Evolutionary conservation across 2,329 filamentous ascomycete genomes (phyloP).

Genomic region (Epichloe bromicola): DNA sequence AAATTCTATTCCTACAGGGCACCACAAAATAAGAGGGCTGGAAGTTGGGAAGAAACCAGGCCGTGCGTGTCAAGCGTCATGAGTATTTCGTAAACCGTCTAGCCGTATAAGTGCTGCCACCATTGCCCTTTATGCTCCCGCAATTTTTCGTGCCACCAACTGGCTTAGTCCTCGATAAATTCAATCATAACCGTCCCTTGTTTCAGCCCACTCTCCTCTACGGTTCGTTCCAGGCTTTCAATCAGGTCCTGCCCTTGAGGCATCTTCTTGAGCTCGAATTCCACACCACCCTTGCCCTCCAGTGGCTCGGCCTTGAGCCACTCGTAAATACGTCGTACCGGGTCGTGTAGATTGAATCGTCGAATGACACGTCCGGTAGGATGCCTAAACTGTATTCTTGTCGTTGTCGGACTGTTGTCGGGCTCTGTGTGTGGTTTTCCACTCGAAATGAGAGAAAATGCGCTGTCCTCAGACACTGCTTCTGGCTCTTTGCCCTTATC

Average conservation of each 20-base stretch:
- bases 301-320: slow-evolving; percentile 87
- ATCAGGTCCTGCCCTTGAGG: slow-evolving; percentile 69
- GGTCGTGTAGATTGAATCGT: slow-evolving; percentile 65
- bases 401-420: slow-evolving; percentile 55
- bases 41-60: not conserved
- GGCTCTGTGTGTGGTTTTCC: slow-evolving; percentile 69
- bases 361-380: slow-evolving; percentile 75
- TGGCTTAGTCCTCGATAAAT: slow-evolving; percentile 49
- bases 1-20: not conserved
- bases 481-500: slow-evolving; percentile 35
- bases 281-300: slow-evolving; percentile 62
- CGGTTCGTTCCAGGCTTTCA: slow-evolving; percentile 56
- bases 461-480: slow-evolving; percentile 26
- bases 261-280: slow-evolving; percentile 83
- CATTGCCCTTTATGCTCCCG: not conserved
- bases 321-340: slow-evolving; percentile 77
- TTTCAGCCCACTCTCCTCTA: slow-evolving; percentile 74
- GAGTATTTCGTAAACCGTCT: not conserved
- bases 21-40: not conserved
- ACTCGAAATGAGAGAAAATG: slow-evolving; percentile 60
- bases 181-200: slow-evolving; percentile 95
- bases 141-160: not conserved
- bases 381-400: slow-evolving; percentile 86
- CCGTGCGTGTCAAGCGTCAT: not conserved
- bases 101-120: not conserved